Evolutionary conservation across 2,329 filamentous ascomycete species (phyloP).

Genomic region (Nakataea oryzae): DNA sequence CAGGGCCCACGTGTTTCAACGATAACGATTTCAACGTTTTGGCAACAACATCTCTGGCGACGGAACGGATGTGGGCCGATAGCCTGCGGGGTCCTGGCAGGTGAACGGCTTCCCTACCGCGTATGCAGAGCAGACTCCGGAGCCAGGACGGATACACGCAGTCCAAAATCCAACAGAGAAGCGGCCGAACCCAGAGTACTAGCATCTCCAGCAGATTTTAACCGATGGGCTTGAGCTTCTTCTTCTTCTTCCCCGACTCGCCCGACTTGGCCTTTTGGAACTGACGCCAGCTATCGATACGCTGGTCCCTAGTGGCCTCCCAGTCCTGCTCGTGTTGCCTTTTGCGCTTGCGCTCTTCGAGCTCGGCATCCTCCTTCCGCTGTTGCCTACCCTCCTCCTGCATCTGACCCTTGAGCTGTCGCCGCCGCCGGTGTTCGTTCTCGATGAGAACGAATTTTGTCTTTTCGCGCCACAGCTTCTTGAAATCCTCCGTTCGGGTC

Average conservation of each 20-base stretch:
- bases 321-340: slow-evolving; percentile 89
- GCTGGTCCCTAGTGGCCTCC: slow-evolving; percentile 83
- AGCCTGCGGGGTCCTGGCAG: neutral
- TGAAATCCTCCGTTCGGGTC: slow-evolving; percentile 74
- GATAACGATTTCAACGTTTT: neutral
- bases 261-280: slow-evolving; percentile 68
- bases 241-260: slow-evolving; percentile 45
- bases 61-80: no score
- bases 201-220: slow-evolving; percentile 18
- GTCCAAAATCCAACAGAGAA: neutral
- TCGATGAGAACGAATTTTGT: slow-evolving; percentile 83
- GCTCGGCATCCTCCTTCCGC: slow-evolving; percentile 74
- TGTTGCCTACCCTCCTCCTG: slow-evolving; percentile 91
- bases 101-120: neutral
- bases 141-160: neutral
- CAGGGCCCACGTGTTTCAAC: neutral
- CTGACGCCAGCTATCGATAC: slow-evolving; percentile 88
- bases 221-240: slow-evolving; percentile 57
- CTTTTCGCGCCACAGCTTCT: slow-evolving; percentile 81
- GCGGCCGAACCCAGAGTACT: neutral
- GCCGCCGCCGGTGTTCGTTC: slow-evolving; percentile 73
- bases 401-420: slow-evolving; percentile 88
- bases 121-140: neutral
- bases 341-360: slow-evolving; percentile 72
- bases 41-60: neutral